Conservation (phyloP, 139 green algal species). For the Yamagishiella unicocca region DNA sequence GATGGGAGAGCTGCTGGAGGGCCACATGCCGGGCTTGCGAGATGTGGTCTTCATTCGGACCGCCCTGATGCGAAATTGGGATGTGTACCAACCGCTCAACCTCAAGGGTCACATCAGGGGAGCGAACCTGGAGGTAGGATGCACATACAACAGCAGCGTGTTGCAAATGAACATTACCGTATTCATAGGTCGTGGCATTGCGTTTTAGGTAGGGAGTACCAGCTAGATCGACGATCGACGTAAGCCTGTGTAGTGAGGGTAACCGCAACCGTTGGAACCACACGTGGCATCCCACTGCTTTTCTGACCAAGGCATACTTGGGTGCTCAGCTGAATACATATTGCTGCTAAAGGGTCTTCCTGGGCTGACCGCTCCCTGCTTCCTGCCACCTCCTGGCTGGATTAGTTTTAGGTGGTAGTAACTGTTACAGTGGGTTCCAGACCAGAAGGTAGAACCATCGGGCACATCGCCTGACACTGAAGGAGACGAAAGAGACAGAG, state of each 20-base stretch:
- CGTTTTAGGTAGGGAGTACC: not conserved
- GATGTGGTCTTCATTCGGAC: slow-evolving; percentile 12
- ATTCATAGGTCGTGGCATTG: not conserved
- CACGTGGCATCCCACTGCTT: not conserved
- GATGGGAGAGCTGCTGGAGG: slow-evolving; percentile 49
- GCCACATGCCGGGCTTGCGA: not conserved
- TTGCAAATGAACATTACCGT: not conserved
- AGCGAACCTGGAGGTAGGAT: slow-evolving; percentile 5
- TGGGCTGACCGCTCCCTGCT: too few species aligned
- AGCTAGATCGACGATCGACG: not conserved
- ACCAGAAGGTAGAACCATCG: too few species aligned
- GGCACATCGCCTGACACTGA: too few species aligned
- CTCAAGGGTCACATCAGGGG: not conserved
- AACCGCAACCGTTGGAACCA: not conserved
- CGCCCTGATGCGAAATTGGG: not conserved
- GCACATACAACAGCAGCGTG: not conserved
- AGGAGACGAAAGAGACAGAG: too few species aligned
- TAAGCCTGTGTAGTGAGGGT: not conserved
- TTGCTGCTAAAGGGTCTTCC: too few species aligned
- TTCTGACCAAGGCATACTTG: not conserved
- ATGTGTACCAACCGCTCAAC: not conserved
- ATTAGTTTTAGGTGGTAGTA: too few species aligned
- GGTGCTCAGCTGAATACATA: too few species aligned
- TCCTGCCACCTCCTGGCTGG: too few species aligned
- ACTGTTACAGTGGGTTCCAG: too few species aligned